Percentiles rank a stretch among this genome's conserved stretches.
These are phyloP conservation scores for Dimocarpus longan DNA, from an alignment of 345 rosid species.

Conservation along the genomic window DNA sequence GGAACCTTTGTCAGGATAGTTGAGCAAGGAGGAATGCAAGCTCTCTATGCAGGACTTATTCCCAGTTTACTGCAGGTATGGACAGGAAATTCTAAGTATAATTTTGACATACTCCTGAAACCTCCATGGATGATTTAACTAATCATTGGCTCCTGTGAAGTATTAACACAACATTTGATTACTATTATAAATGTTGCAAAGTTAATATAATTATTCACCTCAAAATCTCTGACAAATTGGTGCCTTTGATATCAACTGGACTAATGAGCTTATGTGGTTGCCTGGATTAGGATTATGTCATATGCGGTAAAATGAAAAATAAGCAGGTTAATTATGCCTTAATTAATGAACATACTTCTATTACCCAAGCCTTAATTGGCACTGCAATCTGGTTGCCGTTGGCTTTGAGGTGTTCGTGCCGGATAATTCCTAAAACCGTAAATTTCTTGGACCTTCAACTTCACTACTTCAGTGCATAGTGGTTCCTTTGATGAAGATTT, in stretches of 20 bases:
- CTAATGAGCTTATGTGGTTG: neutral
- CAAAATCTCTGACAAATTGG: neutral
- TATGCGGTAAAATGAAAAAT: neutral
- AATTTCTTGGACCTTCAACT: neutral
- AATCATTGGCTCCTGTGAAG: neutral
- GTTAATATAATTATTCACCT: neutral
- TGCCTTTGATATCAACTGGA: neutral
- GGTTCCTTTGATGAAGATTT: neutral
- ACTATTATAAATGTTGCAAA: neutral
- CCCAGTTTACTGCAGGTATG: slow-evolving; percentile 78
- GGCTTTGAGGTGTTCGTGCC: neutral
- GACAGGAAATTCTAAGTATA: neutral
- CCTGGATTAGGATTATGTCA: neutral
- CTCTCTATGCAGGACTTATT: slow-evolving; percentile 68
- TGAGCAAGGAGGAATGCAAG: slow-evolving; percentile 70
- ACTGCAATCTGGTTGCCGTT: neutral
- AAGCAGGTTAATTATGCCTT: neutral
- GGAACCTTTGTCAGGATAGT: slow-evolving; percentile 59
- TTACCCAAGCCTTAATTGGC: neutral
- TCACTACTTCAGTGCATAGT: neutral
- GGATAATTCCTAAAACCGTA: slow-evolving; percentile 1
- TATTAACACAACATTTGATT: neutral
- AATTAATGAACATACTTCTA: neutral
- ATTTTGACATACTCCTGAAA: neutral
- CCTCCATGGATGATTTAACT: neutral